phyloP scores from a whole-genome alignment of 768 basidiomycete species.

The Naematelia aurantialba region DNA sequence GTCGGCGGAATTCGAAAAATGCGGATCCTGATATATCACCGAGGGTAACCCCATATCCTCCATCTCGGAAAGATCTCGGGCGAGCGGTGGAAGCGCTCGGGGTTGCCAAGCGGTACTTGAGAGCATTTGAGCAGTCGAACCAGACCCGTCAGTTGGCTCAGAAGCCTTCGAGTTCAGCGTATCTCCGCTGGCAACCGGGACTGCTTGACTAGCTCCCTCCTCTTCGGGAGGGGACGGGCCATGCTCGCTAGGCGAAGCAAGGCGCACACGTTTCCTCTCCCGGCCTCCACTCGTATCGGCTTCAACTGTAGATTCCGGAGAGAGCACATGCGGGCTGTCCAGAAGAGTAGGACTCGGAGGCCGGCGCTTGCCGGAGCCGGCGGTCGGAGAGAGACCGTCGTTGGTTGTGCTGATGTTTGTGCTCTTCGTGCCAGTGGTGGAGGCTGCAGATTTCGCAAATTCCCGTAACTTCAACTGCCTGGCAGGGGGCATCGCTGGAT shows the following conservation, averaged over 20 bases:
- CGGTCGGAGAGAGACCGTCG: neutral
- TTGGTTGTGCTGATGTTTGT: neutral
- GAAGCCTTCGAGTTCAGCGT: conserved; percentile 4
- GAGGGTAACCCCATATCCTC: conserved; percentile 53
- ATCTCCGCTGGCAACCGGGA: conserved; percentile 9
- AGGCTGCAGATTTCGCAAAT: neutral
- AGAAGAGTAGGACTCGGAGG: conserved; percentile 15
- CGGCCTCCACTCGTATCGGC: conserved; percentile 6
- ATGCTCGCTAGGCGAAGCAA: conserved; percentile 23
- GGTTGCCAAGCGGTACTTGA: conserved; percentile 27
- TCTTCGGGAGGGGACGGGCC: conserved; percentile 11
- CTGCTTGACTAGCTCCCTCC: neutral
- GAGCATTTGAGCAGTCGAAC: conserved; percentile 17
- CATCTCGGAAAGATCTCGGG: conserved; percentile 44
- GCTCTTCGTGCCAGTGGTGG: neutral
- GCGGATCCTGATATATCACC: conserved; percentile 71
- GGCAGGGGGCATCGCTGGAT: neutral
- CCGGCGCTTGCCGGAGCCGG: conserved; percentile 2
- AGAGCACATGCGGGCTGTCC: neutral
- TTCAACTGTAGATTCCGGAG: neutral
- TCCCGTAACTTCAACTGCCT: neutral
- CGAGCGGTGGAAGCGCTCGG: conserved; percentile 13
- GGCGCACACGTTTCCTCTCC: conserved; percentile 32
- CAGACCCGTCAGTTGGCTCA: conserved; percentile 10
- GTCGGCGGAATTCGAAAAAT: conserved; percentile 70